These are phyloP conservation scores for Yamadazyma sp. DNA, from an alignment of 805 yeast genomes.

Conservation along the genomic window DNA sequence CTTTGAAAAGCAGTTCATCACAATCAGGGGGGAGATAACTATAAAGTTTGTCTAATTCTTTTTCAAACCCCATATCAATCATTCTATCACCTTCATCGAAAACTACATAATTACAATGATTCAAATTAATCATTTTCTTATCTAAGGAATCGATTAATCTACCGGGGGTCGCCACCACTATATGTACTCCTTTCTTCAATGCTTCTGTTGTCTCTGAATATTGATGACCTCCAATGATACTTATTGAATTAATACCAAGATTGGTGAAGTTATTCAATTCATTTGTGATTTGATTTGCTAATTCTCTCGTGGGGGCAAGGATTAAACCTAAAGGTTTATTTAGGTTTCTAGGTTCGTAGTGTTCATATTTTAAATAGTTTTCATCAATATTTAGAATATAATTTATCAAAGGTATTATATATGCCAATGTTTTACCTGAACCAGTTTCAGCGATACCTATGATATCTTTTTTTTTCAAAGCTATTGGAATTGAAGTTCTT, in stretches of 20 bases:
- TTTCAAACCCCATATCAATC: constrained; percentile 94
- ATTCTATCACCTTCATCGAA: constrained; percentile 95
- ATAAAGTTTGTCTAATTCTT: constrained; percentile 63
- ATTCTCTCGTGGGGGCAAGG: constrained; percentile 90
- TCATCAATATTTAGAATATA: constrained; percentile 41
- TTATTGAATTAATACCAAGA: constrained; percentile 47
- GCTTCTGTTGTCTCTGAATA: constrained; percentile 67
- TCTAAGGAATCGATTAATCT: constrained; percentile 78
- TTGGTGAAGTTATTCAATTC: constrained; percentile 54
- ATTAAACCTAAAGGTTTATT: constrained; percentile 74
- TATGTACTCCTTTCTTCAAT: constrained; percentile 55
- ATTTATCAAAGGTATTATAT: constrained; percentile 66
- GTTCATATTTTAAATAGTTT: constrained; percentile 33
- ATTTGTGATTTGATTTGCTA: constrained; percentile 79
- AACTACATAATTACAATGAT: constrained; percentile 62
- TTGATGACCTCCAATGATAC: constrained; percentile 88
- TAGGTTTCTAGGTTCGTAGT: constrained; percentile 44
- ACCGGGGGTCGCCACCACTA: constrained; percentile 94
- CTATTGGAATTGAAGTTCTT: constrained; percentile 79
- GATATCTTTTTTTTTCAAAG: constrained; percentile 57
- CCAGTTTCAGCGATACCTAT: constrained; percentile 97
- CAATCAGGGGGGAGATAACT: constrained; percentile 45
- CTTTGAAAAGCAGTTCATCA: constrained; percentile 38
- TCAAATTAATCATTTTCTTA: constrained; percentile 57
- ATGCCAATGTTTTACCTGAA: constrained; percentile 90